Percentiles rank a stretch among this genome's conserved stretches.
phyloP scores from a whole-genome alignment of 345 rosid species.

The Euclidium syriacum region DNA sequence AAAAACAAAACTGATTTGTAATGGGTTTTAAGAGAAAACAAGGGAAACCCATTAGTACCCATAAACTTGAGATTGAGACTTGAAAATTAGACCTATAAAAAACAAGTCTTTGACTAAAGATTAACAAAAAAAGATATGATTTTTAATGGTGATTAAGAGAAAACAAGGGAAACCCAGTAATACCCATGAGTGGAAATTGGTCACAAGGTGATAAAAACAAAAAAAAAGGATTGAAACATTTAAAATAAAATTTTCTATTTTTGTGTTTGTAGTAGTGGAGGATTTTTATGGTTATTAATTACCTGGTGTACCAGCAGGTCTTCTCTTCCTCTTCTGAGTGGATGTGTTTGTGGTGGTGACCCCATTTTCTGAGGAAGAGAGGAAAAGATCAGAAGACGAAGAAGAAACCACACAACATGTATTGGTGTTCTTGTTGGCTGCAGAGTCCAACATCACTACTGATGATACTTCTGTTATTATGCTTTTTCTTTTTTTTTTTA shows the following conservation, averaged over 20 bases:
- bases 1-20: no score
- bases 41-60: background rate
- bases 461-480: conserved; percentile 16
- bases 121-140: background rate
- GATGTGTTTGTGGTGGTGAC: conserved; percentile 34
- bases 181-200: background rate
- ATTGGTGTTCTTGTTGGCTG: conserved; percentile 31
- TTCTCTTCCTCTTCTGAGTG: conserved; percentile 62
- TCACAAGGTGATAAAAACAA: background rate
- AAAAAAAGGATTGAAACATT: background rate
- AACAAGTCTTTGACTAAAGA: background rate
- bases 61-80: background rate
- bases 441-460: conserved; percentile 20
- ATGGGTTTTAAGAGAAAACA: background rate
- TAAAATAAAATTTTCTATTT: background rate
- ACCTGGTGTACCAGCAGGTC: conserved; percentile 95
- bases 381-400: conserved; percentile 48
- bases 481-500: conserved; percentile 12
- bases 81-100: background rate
- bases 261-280: background rate
- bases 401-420: conserved; percentile 35
- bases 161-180: background rate
- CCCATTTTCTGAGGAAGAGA: conserved; percentile 53
- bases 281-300: conserved; percentile 24
- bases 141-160: background rate